Percentiles rank a stretch among this genome's conserved stretches.
phyloP scores from a whole-genome alignment of 2,329 filamentous ascomycete species.

The Magnaporthiopsis poae region DNA sequence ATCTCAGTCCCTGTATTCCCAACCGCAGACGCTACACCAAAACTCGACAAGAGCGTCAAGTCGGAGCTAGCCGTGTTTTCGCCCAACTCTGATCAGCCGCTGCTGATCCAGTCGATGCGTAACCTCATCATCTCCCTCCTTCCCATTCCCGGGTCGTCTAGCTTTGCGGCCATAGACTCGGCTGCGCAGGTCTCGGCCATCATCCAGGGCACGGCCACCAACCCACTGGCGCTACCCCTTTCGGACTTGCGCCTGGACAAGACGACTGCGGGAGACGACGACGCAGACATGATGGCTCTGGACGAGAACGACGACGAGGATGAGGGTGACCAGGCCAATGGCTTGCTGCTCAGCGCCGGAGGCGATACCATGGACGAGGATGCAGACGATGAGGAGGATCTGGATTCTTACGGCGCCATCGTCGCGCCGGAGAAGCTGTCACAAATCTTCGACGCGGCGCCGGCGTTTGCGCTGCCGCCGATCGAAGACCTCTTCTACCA shows the following conservation, averaged over 20 bases:
- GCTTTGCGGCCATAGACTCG: conserved; percentile 67
- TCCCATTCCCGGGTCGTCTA: conserved; percentile 31
- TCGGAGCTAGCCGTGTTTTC: conserved; percentile 59
- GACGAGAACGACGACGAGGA: conserved; percentile 28
- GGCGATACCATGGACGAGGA: conserved; percentile 27
- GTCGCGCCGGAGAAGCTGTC: conserved; percentile 59
- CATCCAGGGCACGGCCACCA: conserved; percentile 48
- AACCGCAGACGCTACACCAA: conserved; percentile 12
- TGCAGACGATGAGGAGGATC: conserved; percentile 23
- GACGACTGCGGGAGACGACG: conserved; percentile 19
- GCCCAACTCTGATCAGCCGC: conserved; percentile 43
- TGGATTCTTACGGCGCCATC: conserved; percentile 45
- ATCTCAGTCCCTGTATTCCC: conserved; percentile 39
- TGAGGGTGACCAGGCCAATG: conserved; percentile 33
- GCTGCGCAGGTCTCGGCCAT: conserved; percentile 60
- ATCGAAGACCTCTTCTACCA: conserved; percentile 69
- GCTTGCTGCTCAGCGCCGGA: conserved; percentile 23
- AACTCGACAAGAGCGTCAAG: conserved; percentile 23
- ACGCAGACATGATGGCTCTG: conserved; percentile 14
- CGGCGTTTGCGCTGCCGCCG: conserved; percentile 59
- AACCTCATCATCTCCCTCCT: conserved; percentile 57
- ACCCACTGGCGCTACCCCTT: conserved; percentile 44
- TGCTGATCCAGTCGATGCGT: conserved; percentile 48
- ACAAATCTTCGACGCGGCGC: conserved; percentile 59
- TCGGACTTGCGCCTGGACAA: conserved; percentile 40